A percentile compares a stretch with the other conserved stretches of the same genome.
Conservation (phyloP, 2,329 filamentous ascomycete species). For the Scedosporium apiospermum region DNA sequence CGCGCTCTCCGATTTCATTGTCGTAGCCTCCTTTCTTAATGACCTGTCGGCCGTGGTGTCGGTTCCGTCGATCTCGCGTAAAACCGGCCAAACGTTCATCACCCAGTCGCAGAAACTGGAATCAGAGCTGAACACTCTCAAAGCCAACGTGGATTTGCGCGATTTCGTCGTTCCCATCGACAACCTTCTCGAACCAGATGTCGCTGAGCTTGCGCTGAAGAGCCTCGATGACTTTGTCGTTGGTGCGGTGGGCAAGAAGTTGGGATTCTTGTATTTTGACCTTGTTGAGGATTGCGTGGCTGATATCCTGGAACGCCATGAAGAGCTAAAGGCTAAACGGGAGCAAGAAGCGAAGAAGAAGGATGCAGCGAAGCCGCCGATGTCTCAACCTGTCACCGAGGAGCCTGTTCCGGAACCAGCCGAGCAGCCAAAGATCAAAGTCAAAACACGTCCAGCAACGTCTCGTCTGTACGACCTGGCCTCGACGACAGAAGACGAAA, state of each 20-base stretch:
- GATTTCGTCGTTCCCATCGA: constrained; percentile 30
- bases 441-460: constrained; percentile 31
- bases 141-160: constrained; percentile 25
- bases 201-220: constrained; percentile 24
- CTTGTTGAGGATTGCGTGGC: constrained; percentile 27
- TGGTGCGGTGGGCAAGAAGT: constrained; percentile 26
- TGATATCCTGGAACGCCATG: constrained; percentile 20
- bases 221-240: constrained; percentile 26
- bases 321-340: constrained; percentile 15
- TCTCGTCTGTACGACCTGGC: constrained; percentile 23
- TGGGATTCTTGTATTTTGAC: constrained; percentile 34
- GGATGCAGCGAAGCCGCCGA: constrained; percentile 6
- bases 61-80: constrained; percentile 27
- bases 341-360: constrained; percentile 11
- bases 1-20: constrained; percentile 24
- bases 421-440: constrained; percentile 27
- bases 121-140: constrained; percentile 27
- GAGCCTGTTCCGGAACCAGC: constrained; percentile 15
- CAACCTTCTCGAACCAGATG: constrained; percentile 29
- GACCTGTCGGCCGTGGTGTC: constrained; percentile 23
- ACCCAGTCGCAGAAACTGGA: constrained; percentile 22
- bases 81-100: constrained; percentile 29
- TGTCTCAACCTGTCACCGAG: constrained; percentile 11
- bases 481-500: background rate
- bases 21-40: constrained; percentile 28